Evolutionary conservation across 2,329 filamentous ascomycete genomes (phyloP).

Genomic region (Pseudogymnoascus sp.): DNA sequence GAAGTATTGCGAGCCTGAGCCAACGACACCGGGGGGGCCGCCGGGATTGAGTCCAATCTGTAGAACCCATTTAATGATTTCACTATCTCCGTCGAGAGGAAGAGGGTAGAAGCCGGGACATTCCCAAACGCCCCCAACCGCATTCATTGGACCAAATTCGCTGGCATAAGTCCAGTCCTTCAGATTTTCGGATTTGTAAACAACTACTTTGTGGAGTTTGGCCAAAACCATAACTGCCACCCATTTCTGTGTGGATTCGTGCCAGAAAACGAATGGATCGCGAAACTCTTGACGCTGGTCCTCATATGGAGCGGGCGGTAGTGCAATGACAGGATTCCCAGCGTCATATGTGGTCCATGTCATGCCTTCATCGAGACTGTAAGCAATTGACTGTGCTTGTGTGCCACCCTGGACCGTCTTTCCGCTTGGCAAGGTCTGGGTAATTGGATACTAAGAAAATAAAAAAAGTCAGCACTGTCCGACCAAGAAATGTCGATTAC

Average conservation of each 20-base stretch:
- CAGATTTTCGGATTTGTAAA: slow-evolving; percentile 49
- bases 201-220: slow-evolving; percentile 43
- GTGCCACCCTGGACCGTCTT: slow-evolving; percentile 33
- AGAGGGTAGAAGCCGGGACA: slow-evolving; percentile 35
- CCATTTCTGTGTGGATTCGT: slow-evolving; percentile 41
- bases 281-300: slow-evolving; percentile 39
- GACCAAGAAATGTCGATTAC: too few relatives aligned
- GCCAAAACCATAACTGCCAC: slow-evolving; percentile 45
- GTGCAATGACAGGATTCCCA: slow-evolving; percentile 46
- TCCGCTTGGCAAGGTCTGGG: slow-evolving; percentile 21
- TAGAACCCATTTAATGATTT: slow-evolving; percentile 32
- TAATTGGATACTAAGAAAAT: neutral
- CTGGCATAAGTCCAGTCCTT: slow-evolving; percentile 45
- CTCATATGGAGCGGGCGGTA: slow-evolving; percentile 10
- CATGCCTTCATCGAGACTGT: slow-evolving; percentile 49
- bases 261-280: slow-evolving; percentile 54
- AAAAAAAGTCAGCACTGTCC: neutral
- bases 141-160: slow-evolving; percentile 35
- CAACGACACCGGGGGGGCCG: slow-evolving; percentile 39
- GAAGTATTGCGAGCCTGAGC: slow-evolving; percentile 47
- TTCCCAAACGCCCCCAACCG: slow-evolving; percentile 35
- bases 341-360: slow-evolving; percentile 46
- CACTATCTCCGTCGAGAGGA: neutral
- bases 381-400: slow-evolving; percentile 21
- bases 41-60: slow-evolving; percentile 47